A percentile compares a stretch with the other conserved stretches of the same genome.
phyloP scores from a whole-genome alignment of 2,329 filamentous ascomycete genomes.

The Fusarium torulosum region DNA sequence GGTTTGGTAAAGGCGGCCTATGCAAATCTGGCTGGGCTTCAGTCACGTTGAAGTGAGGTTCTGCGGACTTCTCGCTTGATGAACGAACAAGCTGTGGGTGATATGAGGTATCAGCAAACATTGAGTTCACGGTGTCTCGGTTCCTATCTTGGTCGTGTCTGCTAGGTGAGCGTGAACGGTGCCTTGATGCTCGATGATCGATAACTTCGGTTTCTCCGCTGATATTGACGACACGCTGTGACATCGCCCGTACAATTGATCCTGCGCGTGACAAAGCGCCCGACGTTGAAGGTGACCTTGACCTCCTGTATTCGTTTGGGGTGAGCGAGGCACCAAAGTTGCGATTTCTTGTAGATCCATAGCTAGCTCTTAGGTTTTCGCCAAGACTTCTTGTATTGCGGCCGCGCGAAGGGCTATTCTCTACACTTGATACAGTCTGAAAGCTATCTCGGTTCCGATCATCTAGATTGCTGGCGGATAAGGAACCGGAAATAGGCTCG shows the following conservation, averaged over 20 bases:
- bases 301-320: slow-evolving; percentile 66
- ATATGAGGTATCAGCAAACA: slow-evolving; percentile 64
- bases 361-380: slow-evolving; percentile 69
- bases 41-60: slow-evolving; percentile 37
- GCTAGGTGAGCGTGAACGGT: slow-evolving; percentile 69
- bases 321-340: slow-evolving; percentile 69
- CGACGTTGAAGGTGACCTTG: slow-evolving; percentile 72
- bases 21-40: slow-evolving; percentile 33
- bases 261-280: slow-evolving; percentile 76
- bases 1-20: slow-evolving; percentile 66
- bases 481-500: slow-evolving; percentile 66
- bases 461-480: slow-evolving; percentile 57
- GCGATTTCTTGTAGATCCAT: slow-evolving; percentile 62
- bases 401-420: slow-evolving; percentile 65
- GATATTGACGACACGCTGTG: slow-evolving; percentile 96
- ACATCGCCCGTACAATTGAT: slow-evolving; percentile 87
- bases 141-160: slow-evolving; percentile 53
- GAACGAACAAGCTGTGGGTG: slow-evolving; percentile 61
- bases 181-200: slow-evolving; percentile 75
- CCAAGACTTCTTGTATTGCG: slow-evolving; percentile 67
- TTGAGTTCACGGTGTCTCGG: slow-evolving; percentile 49
- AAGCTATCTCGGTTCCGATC: slow-evolving; percentile 66
- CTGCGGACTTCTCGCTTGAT: slow-evolving; percentile 60
- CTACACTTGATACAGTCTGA: slow-evolving; percentile 67
- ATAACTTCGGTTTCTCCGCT: slow-evolving; percentile 90